A percentile compares a stretch with the other conserved stretches of the same genome.
Evolutionary conservation across 2,329 filamentous ascomycete species (phyloP).

Genomic region (Leptographium procerum): DNA sequence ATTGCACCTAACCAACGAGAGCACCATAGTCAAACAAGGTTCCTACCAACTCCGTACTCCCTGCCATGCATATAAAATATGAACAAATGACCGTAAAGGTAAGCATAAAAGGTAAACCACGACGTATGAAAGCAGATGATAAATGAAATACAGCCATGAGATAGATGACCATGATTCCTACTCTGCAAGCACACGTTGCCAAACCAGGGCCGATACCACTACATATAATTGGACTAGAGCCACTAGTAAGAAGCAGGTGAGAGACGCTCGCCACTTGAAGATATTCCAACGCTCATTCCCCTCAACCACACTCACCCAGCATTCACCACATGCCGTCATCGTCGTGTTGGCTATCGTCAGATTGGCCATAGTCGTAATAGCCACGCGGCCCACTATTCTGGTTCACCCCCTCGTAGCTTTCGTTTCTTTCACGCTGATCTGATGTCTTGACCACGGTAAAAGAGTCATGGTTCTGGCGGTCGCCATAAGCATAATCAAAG

Average conservation of each 20-base stretch:
- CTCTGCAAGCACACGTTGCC: neutral
- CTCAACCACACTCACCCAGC: neutral
- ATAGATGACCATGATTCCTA: neutral
- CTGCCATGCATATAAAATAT: neutral
- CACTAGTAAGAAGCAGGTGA: neutral
- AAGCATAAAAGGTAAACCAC: neutral
- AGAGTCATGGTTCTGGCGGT: slow-evolving; percentile 2
- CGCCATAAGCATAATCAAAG: slow-evolving; percentile 23
- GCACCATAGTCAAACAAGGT: neutral
- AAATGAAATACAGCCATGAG: neutral
- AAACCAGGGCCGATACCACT: neutral
- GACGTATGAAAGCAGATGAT: neutral
- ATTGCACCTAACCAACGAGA: too few species aligned
- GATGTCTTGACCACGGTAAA: neutral
- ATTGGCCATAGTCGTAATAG: slow-evolving; percentile 15
- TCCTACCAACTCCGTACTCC: slow-evolving; percentile 3
- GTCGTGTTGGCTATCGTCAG: slow-evolving; percentile 10
- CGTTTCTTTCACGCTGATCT: neutral
- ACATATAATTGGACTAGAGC: neutral
- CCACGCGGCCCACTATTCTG: slow-evolving; percentile 4
- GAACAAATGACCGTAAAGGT: neutral
- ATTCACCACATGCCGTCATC: slow-evolving; percentile 17
- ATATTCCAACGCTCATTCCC: neutral
- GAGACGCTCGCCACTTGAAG: neutral
- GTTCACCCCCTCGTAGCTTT: neutral